A percentile compares a stretch with the other conserved stretches of the same genome.
These are phyloP conservation scores for Corinectria fuckeliana DNA, from an alignment of 2,329 filamentous ascomycete species.

Conservation along the genomic window DNA sequence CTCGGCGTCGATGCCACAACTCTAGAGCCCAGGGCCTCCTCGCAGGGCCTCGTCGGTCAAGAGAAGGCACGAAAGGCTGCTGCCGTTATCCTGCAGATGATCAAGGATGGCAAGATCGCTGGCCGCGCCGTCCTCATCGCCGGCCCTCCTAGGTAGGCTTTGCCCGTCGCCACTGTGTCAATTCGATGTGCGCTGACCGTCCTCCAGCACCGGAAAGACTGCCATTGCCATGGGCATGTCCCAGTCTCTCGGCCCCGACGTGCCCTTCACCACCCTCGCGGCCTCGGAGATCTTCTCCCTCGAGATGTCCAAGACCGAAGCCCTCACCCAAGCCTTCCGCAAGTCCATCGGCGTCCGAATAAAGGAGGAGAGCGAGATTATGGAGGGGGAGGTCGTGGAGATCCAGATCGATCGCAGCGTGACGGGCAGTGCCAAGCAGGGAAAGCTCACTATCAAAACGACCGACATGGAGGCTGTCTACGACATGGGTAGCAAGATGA, in stretches of 20 bases:
- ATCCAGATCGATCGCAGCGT: slow-evolving; percentile 98
- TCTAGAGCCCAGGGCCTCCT: slow-evolving; percentile 81
- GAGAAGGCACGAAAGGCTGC: slow-evolving; percentile 96
- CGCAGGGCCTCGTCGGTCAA: slow-evolving; percentile 94
- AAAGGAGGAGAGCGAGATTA: slow-evolving; percentile 98
- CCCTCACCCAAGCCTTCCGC: slow-evolving; percentile 96
- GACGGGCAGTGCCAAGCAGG: slow-evolving; percentile 95
- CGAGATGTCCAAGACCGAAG: slow-evolving; percentile 99
- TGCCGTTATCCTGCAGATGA: slow-evolving; percentile 97
- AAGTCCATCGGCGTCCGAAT: slow-evolving; percentile 98
- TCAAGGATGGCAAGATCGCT: slow-evolving; percentile 98
- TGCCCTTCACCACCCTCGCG: slow-evolving; percentile 94
- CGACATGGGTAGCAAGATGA: slow-evolving; percentile 99
- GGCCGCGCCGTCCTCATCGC: slow-evolving; percentile 94
- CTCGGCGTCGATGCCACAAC: slow-evolving; percentile 92
- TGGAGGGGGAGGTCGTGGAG: slow-evolving; percentile 98
- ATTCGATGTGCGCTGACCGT: slow-evolving; percentile 25
- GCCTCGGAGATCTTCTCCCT: slow-evolving; percentile 98
- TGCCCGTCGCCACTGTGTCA: background rate
- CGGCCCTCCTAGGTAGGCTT: slow-evolving; percentile 79
- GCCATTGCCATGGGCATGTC: slow-evolving; percentile 99
- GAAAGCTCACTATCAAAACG: slow-evolving; percentile 98
- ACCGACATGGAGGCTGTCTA: slow-evolving; percentile 99
- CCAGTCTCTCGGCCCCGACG: slow-evolving; percentile 90
- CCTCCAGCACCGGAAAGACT: slow-evolving; percentile 87